Base-by-base conservation (phyloP, 139 green algal genomes). In the Mesotaenium endlicherianum region DNA sequence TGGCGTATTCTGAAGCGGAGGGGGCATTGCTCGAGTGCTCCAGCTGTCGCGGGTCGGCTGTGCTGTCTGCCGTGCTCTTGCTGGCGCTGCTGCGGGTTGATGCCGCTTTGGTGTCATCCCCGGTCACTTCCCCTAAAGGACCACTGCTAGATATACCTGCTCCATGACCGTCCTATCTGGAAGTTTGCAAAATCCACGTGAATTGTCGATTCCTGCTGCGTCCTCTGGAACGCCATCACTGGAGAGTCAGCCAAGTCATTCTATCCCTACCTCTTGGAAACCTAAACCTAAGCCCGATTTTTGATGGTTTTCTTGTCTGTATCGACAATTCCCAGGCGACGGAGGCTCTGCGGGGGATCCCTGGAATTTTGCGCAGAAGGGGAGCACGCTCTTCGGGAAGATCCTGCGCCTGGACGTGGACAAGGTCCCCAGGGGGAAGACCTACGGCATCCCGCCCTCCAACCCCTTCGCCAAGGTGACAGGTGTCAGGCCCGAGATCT, bases 401-500 rank as follows among this genome's bases (percentile, higher is more conserved):
- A 75, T 83, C 42, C n/a, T 83, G 38, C 76, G 76, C 47, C n/a
- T 83, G 16, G 50, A 83, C 43, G 50, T 83, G 8, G 38, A 83
- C 64, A 50, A 30, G 3, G 31, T 26, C 20, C 2, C 41, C 2
- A 14, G 6, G 4, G 53, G 53, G 47, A 30, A n/a, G 16, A 45
- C 2, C n/a, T 83, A 83, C 76, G n/a, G 16, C 47, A 77, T 83
- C 40, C 76, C 76, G 6, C 47, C 49, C 50, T 57, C 76, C 6
- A 83, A 83, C 34, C 76, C 76, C 8, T 83, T 75, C 17, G 4
- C 8, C 3, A 77, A 77, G 2, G 26, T 14, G 3, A 30, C 47
- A 2, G 76, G 50, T 38, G 50, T 75, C 6, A 3, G 30, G 6
- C 76, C 49, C 2, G 76, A 83, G 64, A 44, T 72, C 4, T 83